These are phyloP conservation scores for Evernia prunastri DNA, from an alignment of 495 filamentous ascomycete genomes.

Conservation along the genomic window DNA sequence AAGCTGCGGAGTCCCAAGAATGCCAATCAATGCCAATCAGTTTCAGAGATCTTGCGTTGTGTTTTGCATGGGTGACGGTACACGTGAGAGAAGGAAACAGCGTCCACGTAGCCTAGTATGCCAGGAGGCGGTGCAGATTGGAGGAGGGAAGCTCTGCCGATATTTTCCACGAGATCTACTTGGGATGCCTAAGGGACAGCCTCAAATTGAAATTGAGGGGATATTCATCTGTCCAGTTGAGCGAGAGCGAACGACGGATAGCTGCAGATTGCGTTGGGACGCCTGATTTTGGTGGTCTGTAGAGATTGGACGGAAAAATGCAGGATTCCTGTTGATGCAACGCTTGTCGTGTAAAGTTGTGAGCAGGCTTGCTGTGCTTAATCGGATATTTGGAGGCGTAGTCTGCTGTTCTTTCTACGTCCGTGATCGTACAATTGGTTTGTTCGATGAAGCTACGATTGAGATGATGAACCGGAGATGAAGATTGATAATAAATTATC, in stretches of 20 bases:
- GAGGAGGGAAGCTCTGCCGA: background rate
- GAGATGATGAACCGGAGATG: background rate
- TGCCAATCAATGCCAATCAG: no score
- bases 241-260: background rate
- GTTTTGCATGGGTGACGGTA: background rate
- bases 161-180: slow-evolving; percentile 6
- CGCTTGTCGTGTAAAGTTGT: background rate
- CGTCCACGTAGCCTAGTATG: background rate
- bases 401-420: background rate
- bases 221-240: background rate
- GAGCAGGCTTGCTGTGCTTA: background rate
- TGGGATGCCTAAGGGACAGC: background rate
- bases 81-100: slow-evolving; percentile 4
- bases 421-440: background rate
- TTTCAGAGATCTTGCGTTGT: background rate
- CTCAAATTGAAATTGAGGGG: slow-evolving; percentile 1
- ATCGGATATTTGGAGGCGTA: background rate
- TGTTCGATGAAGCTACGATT: background rate
- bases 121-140: slow-evolving; percentile 2
- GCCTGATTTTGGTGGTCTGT: background rate
- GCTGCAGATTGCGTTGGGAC: background rate
- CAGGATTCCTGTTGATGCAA: background rate
- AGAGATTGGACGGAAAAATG: background rate
- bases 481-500: background rate
- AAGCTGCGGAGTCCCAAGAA: background rate